A percentile compares a stretch with the other conserved stretches of the same genome.
Conservation (phyloP, 2,329 filamentous ascomycete genomes). For the Aspergillus aculeatinus region DNA sequence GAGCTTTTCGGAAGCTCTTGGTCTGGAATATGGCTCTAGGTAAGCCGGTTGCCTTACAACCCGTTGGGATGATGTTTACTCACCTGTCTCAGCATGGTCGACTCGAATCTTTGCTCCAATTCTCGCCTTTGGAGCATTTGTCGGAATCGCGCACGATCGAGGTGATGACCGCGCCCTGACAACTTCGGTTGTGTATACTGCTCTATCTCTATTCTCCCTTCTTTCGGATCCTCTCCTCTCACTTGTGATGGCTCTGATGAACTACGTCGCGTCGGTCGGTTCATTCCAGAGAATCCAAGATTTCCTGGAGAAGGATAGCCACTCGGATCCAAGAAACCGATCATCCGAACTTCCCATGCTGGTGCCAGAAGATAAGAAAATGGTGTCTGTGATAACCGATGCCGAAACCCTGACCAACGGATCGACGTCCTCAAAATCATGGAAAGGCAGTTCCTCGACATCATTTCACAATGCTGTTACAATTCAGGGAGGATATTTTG, state of each 20-base stretch:
- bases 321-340: slow-evolving; percentile 27
- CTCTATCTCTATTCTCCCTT: slow-evolving; percentile 49
- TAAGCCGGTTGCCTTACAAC: slow-evolving; percentile 17
- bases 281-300: slow-evolving; percentile 50
- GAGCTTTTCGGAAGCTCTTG: slow-evolving; percentile 42
- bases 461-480: slow-evolving; percentile 33
- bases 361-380: slow-evolving; percentile 21
- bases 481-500: slow-evolving; percentile 48
- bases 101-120: slow-evolving; percentile 47
- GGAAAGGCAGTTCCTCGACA: slow-evolving; percentile 18
- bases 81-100: slow-evolving; percentile 32
- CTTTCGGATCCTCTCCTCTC: slow-evolving; percentile 48
- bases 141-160: slow-evolving; percentile 39
- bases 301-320: slow-evolving; percentile 41
- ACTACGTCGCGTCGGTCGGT: slow-evolving; percentile 47
- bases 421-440: slow-evolving; percentile 24
- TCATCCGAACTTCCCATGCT: slow-evolving; percentile 13
- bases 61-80: background rate
- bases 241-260: slow-evolving; percentile 47
- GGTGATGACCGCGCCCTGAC: slow-evolving; percentile 35
- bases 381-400: slow-evolving; percentile 22
- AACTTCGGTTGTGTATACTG: slow-evolving; percentile 47
- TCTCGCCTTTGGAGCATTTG: slow-evolving; percentile 48
- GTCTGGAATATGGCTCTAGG: slow-evolving; percentile 44
- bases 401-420: slow-evolving; percentile 25